Percentiles rank a stretch among this genome's conserved stretches.
phyloP scores from a whole-genome alignment of 2,329 filamentous ascomycete genomes.

The Epichloe coenophiala region DNA sequence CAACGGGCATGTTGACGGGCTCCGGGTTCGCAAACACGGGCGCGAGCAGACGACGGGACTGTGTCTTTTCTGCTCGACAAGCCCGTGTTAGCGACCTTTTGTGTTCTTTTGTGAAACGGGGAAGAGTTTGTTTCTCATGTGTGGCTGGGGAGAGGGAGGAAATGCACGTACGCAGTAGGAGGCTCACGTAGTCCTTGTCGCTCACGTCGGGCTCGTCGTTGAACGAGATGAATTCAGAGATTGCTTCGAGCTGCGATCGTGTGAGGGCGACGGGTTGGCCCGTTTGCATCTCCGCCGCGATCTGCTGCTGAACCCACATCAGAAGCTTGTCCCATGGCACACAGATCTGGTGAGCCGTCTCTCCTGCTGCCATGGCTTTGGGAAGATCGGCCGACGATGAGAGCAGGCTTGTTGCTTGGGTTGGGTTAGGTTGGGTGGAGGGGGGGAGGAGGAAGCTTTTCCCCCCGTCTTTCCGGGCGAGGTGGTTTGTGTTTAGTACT shows the following conservation, averaged over 20 bases:
- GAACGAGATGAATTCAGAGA: slow-evolving; percentile 25
- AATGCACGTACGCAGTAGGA: slow-evolving; percentile 14
- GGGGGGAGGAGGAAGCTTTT: neutral
- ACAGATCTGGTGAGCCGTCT: neutral
- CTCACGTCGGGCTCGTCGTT: slow-evolving; percentile 15
- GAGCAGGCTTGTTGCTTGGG: neutral
- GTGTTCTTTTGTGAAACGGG: neutral
- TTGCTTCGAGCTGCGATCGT: slow-evolving; percentile 23
- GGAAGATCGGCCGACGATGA: neutral
- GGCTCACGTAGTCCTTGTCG: slow-evolving; percentile 16
- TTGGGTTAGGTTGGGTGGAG: neutral
- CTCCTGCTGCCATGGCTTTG: neutral
- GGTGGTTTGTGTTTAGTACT: no score
- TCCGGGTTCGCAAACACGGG: slow-evolving; percentile 8
- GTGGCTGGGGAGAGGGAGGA: neutral
- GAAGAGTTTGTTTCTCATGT: neutral
- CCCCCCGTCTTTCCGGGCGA: no score
- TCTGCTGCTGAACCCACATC: slow-evolving; percentile 27
- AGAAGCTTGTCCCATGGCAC: slow-evolving; percentile 23
- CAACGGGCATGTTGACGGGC: slow-evolving; percentile 10
- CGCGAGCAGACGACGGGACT: slow-evolving; percentile 3
- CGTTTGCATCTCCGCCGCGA: slow-evolving; percentile 18
- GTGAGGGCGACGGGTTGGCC: slow-evolving; percentile 23
- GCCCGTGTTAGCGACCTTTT: neutral
- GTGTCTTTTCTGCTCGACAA: slow-evolving; percentile 7